Evolutionary conservation across 179 eudicot species (phyloP).

Genomic region (Heliamphora pulchella): DNA sequence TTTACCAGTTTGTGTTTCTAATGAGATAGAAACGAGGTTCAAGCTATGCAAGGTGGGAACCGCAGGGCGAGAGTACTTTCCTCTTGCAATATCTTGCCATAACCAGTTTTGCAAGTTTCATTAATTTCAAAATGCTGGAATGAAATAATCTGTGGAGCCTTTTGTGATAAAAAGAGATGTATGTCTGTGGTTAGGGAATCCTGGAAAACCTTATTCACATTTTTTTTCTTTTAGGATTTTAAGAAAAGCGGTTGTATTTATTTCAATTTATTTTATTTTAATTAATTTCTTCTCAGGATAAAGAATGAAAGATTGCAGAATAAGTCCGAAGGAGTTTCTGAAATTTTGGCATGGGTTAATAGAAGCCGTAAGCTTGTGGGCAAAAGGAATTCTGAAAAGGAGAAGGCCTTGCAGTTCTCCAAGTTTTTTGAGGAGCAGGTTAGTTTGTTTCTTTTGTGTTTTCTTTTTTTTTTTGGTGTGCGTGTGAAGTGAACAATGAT

Average conservation of each 20-base stretch:
- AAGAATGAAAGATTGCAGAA: slow-evolving; percentile 70
- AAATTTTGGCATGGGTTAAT: slow-evolving; percentile 73
- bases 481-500: not conserved
- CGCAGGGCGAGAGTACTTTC: not conserved
- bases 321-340: slow-evolving; percentile 59
- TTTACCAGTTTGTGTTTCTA: too few relatives aligned
- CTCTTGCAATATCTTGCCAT: not conserved
- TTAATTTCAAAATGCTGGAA: not conserved
- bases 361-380: slow-evolving; percentile 80
- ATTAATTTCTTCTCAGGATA: slow-evolving; percentile 37
- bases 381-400: slow-evolving; percentile 55
- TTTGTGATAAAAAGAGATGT: not conserved
- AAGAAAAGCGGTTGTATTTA: not conserved
- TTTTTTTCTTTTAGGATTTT: not conserved
- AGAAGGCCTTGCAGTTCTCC: slow-evolving; percentile 70
- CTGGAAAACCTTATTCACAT: not conserved
- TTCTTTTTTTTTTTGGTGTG: not conserved
- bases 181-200: not conserved
- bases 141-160: not conserved
- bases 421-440: slow-evolving; percentile 92
- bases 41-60: too few relatives aligned
- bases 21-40: too few relatives aligned
- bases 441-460: slow-evolving; percentile 1
- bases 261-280: not conserved
- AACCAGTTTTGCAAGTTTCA: not conserved